Percentiles rank a stretch among this genome's conserved stretches.
phyloP scores from a whole-genome alignment of 1,284 basidiomycete species.

The Phlebopus sp. region DNA sequence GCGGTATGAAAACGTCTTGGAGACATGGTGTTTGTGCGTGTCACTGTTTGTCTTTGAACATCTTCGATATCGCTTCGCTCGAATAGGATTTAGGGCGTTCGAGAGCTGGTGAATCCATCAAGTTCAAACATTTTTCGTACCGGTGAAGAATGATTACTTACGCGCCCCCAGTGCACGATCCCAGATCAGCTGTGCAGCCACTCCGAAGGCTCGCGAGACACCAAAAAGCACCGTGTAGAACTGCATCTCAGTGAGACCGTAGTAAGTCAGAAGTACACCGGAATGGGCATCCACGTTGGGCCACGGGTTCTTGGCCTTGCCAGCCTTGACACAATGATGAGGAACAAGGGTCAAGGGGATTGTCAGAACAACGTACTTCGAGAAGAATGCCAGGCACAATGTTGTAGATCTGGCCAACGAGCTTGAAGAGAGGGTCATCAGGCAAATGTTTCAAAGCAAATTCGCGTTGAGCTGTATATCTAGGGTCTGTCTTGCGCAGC shows the following conservation, averaged over 20 bases:
- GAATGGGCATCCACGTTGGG: constrained; percentile 98
- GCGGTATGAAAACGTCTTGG: no score
- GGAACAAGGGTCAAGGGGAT: constrained; percentile 81
- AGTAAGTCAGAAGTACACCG: constrained; percentile 90
- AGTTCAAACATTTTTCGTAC: not conserved
- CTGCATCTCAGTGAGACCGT: constrained; percentile 85
- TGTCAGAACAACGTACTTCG: constrained; percentile 50
- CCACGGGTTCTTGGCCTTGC: constrained; percentile 93
- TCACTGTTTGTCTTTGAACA: constrained; percentile 56
- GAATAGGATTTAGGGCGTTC: constrained; percentile 89
- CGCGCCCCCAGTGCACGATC: constrained; percentile 93
- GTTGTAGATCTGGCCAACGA: constrained; percentile 91
- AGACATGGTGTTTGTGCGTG: not conserved
- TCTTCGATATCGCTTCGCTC: constrained; percentile 69
- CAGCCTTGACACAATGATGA: constrained; percentile 87
- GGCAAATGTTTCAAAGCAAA: constrained; percentile 91
- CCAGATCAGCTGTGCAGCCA: constrained; percentile 89
- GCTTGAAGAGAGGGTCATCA: constrained; percentile 86
- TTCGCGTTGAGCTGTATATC: constrained; percentile 93
- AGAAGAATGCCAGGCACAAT: constrained; percentile 92
- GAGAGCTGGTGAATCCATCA: constrained; percentile 49
- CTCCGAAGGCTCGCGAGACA: constrained; percentile 92
- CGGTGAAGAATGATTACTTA: constrained; percentile 38
- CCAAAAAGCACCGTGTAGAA: constrained; percentile 98
- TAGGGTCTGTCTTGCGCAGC: constrained; percentile 95